These are phyloP conservation scores for Beta vulgaris DNA, from an alignment of 148 eudicot species.

Conservation along the genomic window DNA sequence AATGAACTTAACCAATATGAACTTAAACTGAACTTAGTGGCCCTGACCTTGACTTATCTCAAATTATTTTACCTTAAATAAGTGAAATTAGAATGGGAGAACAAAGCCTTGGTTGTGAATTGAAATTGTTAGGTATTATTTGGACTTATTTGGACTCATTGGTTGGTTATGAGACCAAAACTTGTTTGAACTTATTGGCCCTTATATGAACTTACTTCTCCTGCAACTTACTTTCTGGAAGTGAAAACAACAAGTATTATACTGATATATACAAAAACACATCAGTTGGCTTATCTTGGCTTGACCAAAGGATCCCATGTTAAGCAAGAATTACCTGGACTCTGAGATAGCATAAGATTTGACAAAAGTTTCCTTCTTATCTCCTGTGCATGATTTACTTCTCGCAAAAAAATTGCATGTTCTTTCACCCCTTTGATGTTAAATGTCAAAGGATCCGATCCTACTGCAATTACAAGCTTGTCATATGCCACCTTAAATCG, in stretches of 20 bases:
- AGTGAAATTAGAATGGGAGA: too few species aligned
- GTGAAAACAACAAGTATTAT: neutral
- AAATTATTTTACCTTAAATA: too few species aligned
- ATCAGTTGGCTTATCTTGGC: neutral
- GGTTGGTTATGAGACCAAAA: too few species aligned
- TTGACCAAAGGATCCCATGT: neutral
- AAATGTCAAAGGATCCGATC: conserved; percentile 85
- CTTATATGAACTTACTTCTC: neutral
- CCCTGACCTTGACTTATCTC: too few species aligned
- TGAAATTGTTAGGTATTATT: neutral
- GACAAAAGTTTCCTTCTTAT: conserved; percentile 75
- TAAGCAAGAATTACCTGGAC: conserved; percentile 54
- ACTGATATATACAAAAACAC: neutral
- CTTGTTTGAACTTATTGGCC: neutral
- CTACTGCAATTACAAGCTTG: conserved; percentile 87
- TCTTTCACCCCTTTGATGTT: conserved; percentile 85
- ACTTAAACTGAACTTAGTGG: too few species aligned
- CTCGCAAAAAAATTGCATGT: conserved; percentile 81
- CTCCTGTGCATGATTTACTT: conserved; percentile 87
- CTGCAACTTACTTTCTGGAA: neutral
- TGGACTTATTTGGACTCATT: neutral
- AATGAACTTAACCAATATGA: too few species aligned
- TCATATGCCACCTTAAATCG: conserved; percentile 81
- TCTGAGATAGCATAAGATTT: conserved; percentile 81
- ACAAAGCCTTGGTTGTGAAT: neutral